Base-by-base conservation (phyloP, 2,329 filamentous ascomycete genomes). In the Aureobasidium sp. region DNA sequence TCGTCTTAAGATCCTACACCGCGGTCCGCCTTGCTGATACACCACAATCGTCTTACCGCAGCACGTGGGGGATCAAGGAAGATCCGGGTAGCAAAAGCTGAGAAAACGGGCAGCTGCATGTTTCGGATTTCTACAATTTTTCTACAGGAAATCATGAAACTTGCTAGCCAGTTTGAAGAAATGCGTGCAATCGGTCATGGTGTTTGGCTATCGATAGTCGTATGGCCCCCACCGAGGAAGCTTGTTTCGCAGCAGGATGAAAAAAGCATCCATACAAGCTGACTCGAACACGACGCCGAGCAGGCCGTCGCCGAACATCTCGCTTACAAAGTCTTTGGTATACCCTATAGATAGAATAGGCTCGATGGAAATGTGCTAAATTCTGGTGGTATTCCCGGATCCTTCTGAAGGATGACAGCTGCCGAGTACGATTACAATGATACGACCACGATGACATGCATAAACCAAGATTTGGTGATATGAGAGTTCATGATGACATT, bases 401-500 rank as follows among this genome's bases (percentile, higher is more conserved):
- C 4, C 11, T 37, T 14, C 34, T 36, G 6, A 9, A 36, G 7
- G 36, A n/a, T 27, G 34, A 53, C n/a, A 53, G n/a, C 25, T 27
- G 14, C 3, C n/a, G 50, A 42, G 32, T 41, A 51, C 21, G 21
- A 21, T 21, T 14, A 11, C 34, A 37, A 11, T 37, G 34, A 14
- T 3, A 21, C 25, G n/a, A 32, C 6, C 11, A 10, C 32, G 49
- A 7, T 27, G 6, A 2, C 14, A 54, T n/a, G 8, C 13, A 25
- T 45, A 57, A n/a, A 34, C 39, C 53, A 27, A 45, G 41, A 57
- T 57, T 30, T 27, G 7, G 5, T 45, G n/a, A 16, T 34, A 30
- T 57, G 53, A 34, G 54, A 58, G 54, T 58, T 58, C 42, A 39
- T 58, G 54, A 58, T 58, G 42, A 47, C 53, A 45, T 57, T 44